Conservation (phyloP, 495 filamentous ascomycete species). For the Cercophora sp. region DNA sequence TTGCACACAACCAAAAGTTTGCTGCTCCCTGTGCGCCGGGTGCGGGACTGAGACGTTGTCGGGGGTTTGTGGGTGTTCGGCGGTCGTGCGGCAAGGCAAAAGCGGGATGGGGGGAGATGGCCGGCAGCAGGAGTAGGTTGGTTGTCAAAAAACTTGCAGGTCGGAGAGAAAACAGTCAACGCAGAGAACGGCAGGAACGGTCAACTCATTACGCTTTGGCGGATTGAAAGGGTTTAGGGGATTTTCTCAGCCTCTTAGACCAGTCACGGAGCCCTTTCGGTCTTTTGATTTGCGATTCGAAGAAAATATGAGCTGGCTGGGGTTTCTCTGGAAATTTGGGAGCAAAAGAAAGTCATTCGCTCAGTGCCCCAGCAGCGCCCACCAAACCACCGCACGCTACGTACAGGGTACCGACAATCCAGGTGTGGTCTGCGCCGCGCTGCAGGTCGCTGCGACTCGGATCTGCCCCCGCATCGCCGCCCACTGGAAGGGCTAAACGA, state of each 20-base stretch:
- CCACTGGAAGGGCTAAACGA: not conserved
- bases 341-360: conserved; percentile 23
- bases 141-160: no score
- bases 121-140: no score
- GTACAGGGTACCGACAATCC: conserved; percentile 2
- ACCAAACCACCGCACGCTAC: no score
- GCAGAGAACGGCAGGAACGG: conserved; percentile 1
- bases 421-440: not conserved
- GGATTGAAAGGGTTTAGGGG: conserved; percentile 32
- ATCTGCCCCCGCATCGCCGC: conserved; percentile 7
- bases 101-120: no score
- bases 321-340: conserved; percentile 28
- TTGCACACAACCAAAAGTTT: no score
- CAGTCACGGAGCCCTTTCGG: conserved; percentile 19
- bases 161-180: conserved; percentile 16
- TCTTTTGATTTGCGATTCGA: conserved; percentile 25
- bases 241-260: conserved; percentile 23
- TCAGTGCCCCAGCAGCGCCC: conserved; percentile 1
- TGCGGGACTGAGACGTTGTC: no score
- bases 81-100: no score
- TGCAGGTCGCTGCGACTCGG: conserved; percentile 5
- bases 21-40: no score
- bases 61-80: no score
- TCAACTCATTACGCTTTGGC: conserved; percentile 17
- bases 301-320: conserved; percentile 31